A percentile compares a stretch with the other conserved stretches of the same genome.
Evolutionary conservation across 2,329 filamentous ascomycete species (phyloP).

Genomic region (Allantophomopsis cytisporea): DNA sequence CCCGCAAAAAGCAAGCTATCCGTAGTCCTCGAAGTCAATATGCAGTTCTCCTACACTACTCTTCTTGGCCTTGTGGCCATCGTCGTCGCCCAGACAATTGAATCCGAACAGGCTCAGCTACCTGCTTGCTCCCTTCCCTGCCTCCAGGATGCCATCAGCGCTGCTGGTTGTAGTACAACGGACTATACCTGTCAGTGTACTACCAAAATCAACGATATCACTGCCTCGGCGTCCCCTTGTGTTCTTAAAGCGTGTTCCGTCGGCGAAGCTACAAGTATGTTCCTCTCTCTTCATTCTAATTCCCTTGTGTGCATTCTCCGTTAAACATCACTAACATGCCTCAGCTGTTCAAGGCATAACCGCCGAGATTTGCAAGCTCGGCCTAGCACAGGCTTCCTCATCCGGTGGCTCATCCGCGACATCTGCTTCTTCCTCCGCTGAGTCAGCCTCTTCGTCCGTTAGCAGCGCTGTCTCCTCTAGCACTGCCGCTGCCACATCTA

Average conservation of each 20-base stretch:
- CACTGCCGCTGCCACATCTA: neutral
- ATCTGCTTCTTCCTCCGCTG: neutral
- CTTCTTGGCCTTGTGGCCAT: constrained; percentile 5
- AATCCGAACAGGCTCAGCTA: constrained; percentile 5
- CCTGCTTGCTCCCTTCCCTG: constrained; percentile 11
- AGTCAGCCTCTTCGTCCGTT: neutral
- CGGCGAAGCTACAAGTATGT: constrained; percentile 11
- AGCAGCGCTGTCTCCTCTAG: constrained; percentile 1
- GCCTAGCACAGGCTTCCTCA: constrained; percentile 1
- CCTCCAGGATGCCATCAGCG: constrained; percentile 6
- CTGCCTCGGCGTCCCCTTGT: constrained; percentile 8
- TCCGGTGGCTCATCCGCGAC: neutral
- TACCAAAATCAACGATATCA: constrained; percentile 6
- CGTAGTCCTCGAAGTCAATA: constrained; percentile 1
- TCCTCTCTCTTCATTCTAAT: neutral
- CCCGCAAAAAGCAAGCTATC: too few relatives aligned
- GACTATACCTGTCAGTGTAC: constrained; percentile 13
- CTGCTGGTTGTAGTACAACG: constrained; percentile 6
- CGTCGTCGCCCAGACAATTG: constrained; percentile 9
- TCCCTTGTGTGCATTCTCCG: neutral
- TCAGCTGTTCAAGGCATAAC: constrained; percentile 6
- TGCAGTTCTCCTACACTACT: constrained; percentile 7
- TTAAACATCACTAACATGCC: neutral
- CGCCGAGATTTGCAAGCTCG: constrained; percentile 7
- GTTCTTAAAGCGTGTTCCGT: constrained; percentile 7